These are phyloP conservation scores for Termitomyces sp. DNA, from an alignment of 1,284 basidiomycete genomes.

Conservation along the genomic window DNA sequence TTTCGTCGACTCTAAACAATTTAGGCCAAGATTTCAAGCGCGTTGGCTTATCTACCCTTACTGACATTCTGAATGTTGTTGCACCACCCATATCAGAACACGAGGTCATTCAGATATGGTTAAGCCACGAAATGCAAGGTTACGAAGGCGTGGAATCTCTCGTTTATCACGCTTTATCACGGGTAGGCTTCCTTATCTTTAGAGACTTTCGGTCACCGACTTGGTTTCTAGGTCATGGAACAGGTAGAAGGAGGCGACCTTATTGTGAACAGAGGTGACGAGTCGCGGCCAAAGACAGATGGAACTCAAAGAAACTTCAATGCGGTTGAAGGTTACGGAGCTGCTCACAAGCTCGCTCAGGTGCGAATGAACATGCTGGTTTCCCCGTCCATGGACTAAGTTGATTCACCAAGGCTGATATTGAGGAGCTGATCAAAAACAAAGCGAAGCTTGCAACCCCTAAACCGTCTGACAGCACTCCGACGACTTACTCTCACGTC, in stretches of 20 bases:
- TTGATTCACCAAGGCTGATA: constrained; percentile 53
- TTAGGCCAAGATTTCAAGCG: constrained; percentile 83
- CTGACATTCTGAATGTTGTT: constrained; percentile 91
- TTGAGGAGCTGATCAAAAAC: constrained; percentile 72
- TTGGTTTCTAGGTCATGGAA: constrained; percentile 70
- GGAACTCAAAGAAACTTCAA: constrained; percentile 67
- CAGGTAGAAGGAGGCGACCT: constrained; percentile 93
- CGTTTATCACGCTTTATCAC: constrained; percentile 82
- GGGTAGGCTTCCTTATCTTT: constrained; percentile 43
- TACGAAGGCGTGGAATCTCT: constrained; percentile 95
- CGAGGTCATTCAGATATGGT: constrained; percentile 94
- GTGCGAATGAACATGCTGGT: constrained; percentile 34
- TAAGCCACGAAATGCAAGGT: constrained; percentile 94
- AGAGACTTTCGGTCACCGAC: constrained; percentile 2
- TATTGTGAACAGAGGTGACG: constrained; percentile 81
- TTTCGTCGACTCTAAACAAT: constrained; percentile 6
- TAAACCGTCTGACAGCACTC: constrained; percentile 44
- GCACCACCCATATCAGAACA: constrained; percentile 98
- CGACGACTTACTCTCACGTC: constrained; percentile 86
- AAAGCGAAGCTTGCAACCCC: constrained; percentile 38
- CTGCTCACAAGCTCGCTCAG: constrained; percentile 78
- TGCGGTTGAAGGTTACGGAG: constrained; percentile 77
- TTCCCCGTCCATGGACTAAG: background rate
- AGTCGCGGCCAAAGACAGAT: constrained; percentile 59
- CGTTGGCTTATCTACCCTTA: constrained; percentile 82